A percentile compares a stretch with the other conserved stretches of the same genome.
Evolutionary conservation across 768 basidiomycete genomes (phyloP).

Genomic region (Mycena albidolilacea): DNA sequence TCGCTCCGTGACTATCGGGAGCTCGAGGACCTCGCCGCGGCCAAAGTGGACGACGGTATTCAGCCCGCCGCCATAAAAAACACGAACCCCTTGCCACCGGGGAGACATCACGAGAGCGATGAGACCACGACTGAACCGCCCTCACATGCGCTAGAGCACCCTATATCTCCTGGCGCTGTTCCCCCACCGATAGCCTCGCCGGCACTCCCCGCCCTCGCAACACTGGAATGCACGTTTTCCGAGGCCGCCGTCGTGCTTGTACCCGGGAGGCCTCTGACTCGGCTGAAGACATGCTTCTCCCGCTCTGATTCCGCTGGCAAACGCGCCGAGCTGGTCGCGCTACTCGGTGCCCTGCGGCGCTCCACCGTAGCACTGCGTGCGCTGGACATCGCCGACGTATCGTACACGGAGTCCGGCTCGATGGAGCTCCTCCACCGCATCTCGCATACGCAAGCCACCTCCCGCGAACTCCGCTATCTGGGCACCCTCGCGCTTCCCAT

Average conservation of each 20-base stretch:
- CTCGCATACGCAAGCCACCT: constrained; percentile 51
- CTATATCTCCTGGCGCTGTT: constrained; percentile 39
- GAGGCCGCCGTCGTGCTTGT: constrained; percentile 73
- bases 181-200: constrained; percentile 28
- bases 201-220: constrained; percentile 63
- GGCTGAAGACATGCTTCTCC: constrained; percentile 80
- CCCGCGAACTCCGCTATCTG: constrained; percentile 66
- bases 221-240: constrained; percentile 76
- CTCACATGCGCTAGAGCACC: constrained; percentile 41
- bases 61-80: neutral
- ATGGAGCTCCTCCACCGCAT: constrained; percentile 66
- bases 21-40: neutral
- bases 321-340: constrained; percentile 63
- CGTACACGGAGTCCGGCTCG: constrained; percentile 68
- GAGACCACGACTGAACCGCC: neutral
- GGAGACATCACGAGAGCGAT: neutral
- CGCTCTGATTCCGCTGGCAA: constrained; percentile 63
- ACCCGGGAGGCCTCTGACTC: constrained; percentile 71
- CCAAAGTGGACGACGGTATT: neutral
- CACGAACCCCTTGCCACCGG: neutral
- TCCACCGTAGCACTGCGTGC: constrained; percentile 63
- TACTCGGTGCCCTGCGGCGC: constrained; percentile 62
- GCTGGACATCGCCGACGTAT: constrained; percentile 75
- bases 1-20: constrained; percentile 63
- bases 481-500: constrained; percentile 78